Base-by-base conservation (phyloP, 139 green algal species). In the Nannochloris sp. region DNA sequence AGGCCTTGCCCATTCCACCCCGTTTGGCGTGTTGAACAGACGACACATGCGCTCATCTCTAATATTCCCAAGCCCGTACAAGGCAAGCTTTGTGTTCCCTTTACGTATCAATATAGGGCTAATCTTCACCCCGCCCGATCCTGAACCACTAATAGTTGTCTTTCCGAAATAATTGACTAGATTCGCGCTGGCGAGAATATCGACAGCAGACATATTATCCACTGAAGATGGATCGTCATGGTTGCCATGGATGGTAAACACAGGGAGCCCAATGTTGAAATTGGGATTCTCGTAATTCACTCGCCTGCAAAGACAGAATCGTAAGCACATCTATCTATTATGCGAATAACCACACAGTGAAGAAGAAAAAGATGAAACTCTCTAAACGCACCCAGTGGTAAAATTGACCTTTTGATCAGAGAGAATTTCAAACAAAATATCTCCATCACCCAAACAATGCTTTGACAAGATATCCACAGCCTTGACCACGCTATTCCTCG, bases 141-240 rank as follows among this genome's bases (percentile, higher is more conserved):
- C 64, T 23, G 56, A 57, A 24, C 48, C 53, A 74, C 59, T 51
- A 10, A 77, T 77, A 12, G 56, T 24, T 1, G 46, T 58, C 73
- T 98, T 98, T 27, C 93, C 93, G 82, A 97, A 99, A 84, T 99
- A 99, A 81, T 99, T 98, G 60, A 98, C 80, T 9, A 98, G 78
- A 43, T 80, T 79, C 59, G 68, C 80, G 23, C 75, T 75, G 25
- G 87, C 85, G 15, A 97, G 75, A 37, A 98, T 83, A 76, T 97
- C 92, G 27, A 99, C 85, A 0, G 93, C 89, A 23, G 83, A 94
- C 27, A 97, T 74, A 70, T 94, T 93, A 64, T 95, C 87, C 2
- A 78, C 69, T 18, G 90, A 89, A 2, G 79, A 71, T 18, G 93
- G 92, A 65, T 98, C 91, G 74, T 99, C 93, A 78, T 99, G 93